phyloP scores from a whole-genome alignment of 1,139 yeast species.

The Candida tunisiensis region DNA sequence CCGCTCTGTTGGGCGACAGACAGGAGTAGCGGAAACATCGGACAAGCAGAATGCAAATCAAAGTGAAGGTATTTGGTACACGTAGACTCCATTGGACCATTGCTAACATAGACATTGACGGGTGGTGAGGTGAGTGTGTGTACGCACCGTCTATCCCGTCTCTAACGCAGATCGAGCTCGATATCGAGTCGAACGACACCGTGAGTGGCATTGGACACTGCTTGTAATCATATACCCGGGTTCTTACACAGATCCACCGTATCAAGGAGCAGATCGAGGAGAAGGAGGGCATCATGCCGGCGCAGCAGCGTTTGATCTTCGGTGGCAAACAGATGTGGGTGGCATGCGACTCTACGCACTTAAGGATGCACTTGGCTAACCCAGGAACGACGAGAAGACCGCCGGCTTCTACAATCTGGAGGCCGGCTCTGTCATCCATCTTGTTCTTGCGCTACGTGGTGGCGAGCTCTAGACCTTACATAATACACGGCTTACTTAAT shows the following conservation, averaged over 20 bases:
- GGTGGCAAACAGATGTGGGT: slow-evolving; percentile 79
- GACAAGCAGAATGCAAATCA: slow-evolving; percentile 7
- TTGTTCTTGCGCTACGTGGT: slow-evolving; percentile 83
- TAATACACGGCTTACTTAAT: neutral
- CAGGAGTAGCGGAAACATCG: neutral
- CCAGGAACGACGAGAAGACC: slow-evolving; percentile 52
- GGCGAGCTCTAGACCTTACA: slow-evolving; percentile 23
- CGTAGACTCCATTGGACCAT: neutral
- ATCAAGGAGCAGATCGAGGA: slow-evolving; percentile 92
- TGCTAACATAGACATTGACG: slow-evolving; percentile 34
- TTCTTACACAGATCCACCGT: slow-evolving; percentile 35
- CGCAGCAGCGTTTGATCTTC: slow-evolving; percentile 82
- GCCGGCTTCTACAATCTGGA: slow-evolving; percentile 46
- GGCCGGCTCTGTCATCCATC: slow-evolving; percentile 65
- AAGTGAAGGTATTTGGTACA: slow-evolving; percentile 3
- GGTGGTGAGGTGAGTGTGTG: slow-evolving; percentile 44
- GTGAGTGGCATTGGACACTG: slow-evolving; percentile 16
- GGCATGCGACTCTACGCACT: neutral
- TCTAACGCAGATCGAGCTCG: slow-evolving; percentile 43
- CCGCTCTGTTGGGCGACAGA: too few relatives aligned
- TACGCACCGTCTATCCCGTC: neutral
- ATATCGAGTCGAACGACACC: slow-evolving; percentile 59
- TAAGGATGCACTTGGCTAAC: neutral
- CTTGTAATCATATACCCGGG: neutral
- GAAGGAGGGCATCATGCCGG: slow-evolving; percentile 94